Evolutionary conservation across 768 basidiomycete genomes (phyloP), one percentile per base, ranked within the genome.

Genomic region (Trametes coccinea): DNA sequence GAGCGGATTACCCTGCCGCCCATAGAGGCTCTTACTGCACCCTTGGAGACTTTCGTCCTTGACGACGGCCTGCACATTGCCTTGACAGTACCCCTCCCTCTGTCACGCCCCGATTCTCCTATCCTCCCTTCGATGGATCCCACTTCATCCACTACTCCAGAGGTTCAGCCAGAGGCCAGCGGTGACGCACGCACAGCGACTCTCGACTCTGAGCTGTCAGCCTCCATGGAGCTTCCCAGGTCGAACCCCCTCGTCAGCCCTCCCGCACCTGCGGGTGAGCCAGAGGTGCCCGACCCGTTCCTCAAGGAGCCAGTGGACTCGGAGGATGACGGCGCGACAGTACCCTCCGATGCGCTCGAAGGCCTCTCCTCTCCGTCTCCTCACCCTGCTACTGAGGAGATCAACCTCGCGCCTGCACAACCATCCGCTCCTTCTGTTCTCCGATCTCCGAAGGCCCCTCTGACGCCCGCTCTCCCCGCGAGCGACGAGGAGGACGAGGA

Each of bases 251-350:
- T 59, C 27, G 45, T 62, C 30, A 56, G 49, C 13, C 59, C 62
- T n/a, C 45, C 68, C 30, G n/a, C 60, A 29, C 60, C 52, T n/a
- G 73, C 74, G 31, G 69, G 77, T 45, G 82, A 82, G 68, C 77
- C 79, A 44, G 80, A 82, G 57, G 78, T 79, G 5, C 83, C 84
- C 14, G 79, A 89, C 71, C 84, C 85, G 1, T 88, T 86, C 75
- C 75, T 87, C 52, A 74, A 85, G 39, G 87, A 87, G 65, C 84
- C 84, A 60, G 78, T 81, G 29, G 79, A 77, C 31, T 50, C 50
- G 9, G 77, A 77, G 6, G 73, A 67, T 10, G 55, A 46, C 22
- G 46, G 44, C 2, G 51, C 16, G 4, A 30, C 11, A 17, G 48
- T 11, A 6, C 30, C 30, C 1, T 13, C 10, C 9, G 41, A n/a